Base-by-base conservation (phyloP, 202 grass and related monocot species). In the Setaria italica region DNA sequence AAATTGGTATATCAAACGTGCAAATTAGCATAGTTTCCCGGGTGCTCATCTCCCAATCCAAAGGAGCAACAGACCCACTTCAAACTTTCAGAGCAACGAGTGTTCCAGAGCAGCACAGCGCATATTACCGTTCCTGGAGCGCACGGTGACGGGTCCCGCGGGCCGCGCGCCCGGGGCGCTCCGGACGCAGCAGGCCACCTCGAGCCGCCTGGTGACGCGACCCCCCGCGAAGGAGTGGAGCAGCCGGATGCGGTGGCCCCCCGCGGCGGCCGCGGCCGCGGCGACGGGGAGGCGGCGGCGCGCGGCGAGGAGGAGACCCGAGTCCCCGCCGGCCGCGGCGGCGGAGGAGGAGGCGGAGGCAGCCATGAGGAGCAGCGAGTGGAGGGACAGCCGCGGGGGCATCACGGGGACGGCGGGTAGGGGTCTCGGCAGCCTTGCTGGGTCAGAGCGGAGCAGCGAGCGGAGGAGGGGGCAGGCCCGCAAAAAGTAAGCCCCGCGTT, bases 361-460 rank as follows among this genome's bases (percentile, higher is more conserved):
- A 47, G 85, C 89, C 81, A 85, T 91, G 76, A 81, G 55, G 55
- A 88, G 85, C 37, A 91, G 81, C 46, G 85, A 84, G 5, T 91
- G 81, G 63, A 85, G 89, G 8, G 89, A 90, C 29, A 77, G 85
- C 51, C 85, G 85, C 70, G 85, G 85, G 17, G 89, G 81, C 89
- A 91, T 90, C 81, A 58, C 77, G 70, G 14, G 58, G 39, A 1
- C 6, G 25, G 56, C 5, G 34, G 74, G 20, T 86, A 70, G 53
- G 87, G 87, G 70, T 60, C 68, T 70, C 50, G 47, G 57, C n/a
- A 11, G 58, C 14, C 57, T 47, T 4, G 25, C 33, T 66, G n/a
- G 13, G 50, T 17, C 33, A 16, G 21, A 0, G 56, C 7, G n/a
- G 57, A 13, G 49, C 4, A 19, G 69, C 34, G 68, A 73, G n/a